Percentiles rank a stretch among this genome's conserved stretches.
phyloP scores from a whole-genome alignment of 2,329 filamentous ascomycete species.

The Diaporthe amygdali region DNA sequence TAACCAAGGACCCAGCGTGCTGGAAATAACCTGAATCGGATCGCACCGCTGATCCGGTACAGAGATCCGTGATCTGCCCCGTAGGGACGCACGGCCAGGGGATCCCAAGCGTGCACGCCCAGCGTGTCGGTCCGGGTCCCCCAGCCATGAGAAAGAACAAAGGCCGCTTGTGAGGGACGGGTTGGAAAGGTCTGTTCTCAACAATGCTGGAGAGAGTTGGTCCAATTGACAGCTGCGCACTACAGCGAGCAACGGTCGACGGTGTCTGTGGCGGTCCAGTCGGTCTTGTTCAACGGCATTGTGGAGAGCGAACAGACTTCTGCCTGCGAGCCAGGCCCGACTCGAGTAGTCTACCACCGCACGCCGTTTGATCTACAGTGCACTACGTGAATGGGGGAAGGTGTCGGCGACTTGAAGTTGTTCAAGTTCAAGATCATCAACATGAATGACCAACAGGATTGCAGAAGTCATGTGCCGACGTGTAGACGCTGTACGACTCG shows the following conservation, averaged over 20 bases:
- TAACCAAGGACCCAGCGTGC: not conserved
- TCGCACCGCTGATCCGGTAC: conserved; percentile 9
- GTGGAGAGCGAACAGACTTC: not conserved
- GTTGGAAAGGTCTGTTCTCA: conserved; percentile 1
- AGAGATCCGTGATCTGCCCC: not conserved
- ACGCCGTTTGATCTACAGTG: not conserved
- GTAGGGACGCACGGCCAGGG: not conserved
- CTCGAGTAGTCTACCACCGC: not conserved
- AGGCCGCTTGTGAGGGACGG: not conserved
- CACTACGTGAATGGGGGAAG: not conserved
- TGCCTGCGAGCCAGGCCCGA: not conserved
- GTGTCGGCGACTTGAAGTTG: not conserved
- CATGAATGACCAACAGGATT: not conserved
- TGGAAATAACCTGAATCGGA: not conserved
- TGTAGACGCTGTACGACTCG: not conserved
- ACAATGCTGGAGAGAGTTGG: not conserved
- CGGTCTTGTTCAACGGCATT: not conserved
- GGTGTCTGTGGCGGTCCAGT: not conserved
- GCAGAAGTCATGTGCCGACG: not conserved
- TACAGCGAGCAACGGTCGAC: conserved; percentile 1
- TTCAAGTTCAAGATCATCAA: not conserved
- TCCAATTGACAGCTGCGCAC: not conserved
- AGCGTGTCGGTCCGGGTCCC: not conserved
- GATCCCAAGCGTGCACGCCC: not conserved
- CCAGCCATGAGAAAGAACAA: not conserved